A percentile compares a stretch with the other conserved stretches of the same genome.
These are phyloP conservation scores for Rhododendron griersonianum DNA, from an alignment of 148 eudicot species.

Conservation along the genomic window DNA sequence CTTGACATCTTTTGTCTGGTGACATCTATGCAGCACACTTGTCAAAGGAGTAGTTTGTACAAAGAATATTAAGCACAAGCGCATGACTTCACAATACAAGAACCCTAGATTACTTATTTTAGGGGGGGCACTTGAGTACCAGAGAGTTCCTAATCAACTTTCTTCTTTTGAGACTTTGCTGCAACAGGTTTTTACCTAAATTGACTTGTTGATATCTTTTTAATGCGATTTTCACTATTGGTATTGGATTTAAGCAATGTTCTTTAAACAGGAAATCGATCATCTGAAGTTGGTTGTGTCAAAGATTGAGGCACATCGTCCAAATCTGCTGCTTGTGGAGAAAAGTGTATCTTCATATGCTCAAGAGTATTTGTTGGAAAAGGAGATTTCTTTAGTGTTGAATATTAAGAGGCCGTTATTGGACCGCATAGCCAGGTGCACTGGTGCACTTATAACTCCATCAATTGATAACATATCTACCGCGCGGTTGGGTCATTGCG, in stretches of 20 bases:
- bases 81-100: slow-evolving; percentile 90
- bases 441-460: slow-evolving; percentile 80
- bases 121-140: slow-evolving; percentile 96
- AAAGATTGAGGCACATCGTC: slow-evolving; percentile 77
- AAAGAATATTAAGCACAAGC: slow-evolving; percentile 94
- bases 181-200: slow-evolving; percentile 56
- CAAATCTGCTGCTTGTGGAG: slow-evolving; percentile 91
- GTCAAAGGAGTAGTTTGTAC: slow-evolving; percentile 93
- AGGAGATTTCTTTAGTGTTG: slow-evolving; percentile 91
- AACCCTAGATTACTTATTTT: slow-evolving; percentile 73
- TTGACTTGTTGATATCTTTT: slow-evolving; percentile 1
- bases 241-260: slow-evolving; percentile 12
- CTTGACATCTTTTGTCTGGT: background rate
- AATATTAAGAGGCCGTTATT: slow-evolving; percentile 85
- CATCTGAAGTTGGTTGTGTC: slow-evolving; percentile 82
- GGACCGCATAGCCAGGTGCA: slow-evolving; percentile 81
- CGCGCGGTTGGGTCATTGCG: slow-evolving; percentile 81
- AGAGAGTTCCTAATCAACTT: slow-evolving; percentile 69
- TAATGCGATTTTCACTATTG: background rate
- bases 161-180: slow-evolving; percentile 78
- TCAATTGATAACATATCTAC: slow-evolving; percentile 53
- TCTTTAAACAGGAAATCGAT: slow-evolving; percentile 66
- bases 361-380: slow-evolving; percentile 76
- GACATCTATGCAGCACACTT: slow-evolving; percentile 66
- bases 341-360: slow-evolving; percentile 97